These are phyloP conservation scores for Salix dunnii DNA, from an alignment of 345 rosid genomes.

Conservation along the genomic window DNA sequence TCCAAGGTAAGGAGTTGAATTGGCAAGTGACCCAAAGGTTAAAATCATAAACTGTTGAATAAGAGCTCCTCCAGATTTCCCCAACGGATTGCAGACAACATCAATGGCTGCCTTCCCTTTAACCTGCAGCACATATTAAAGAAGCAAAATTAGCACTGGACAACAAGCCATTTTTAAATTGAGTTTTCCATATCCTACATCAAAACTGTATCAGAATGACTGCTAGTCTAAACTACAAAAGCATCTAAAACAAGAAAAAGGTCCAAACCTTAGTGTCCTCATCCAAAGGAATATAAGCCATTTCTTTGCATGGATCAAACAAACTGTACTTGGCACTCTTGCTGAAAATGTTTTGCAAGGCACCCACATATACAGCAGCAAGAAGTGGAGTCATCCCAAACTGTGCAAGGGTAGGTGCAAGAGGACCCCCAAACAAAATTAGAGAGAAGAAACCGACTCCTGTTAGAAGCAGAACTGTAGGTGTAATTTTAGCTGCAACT, in stretches of 20 bases:
- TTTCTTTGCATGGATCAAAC: slow-evolving; percentile 98
- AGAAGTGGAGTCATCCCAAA: slow-evolving; percentile 95
- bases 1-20: slow-evolving; percentile 96
- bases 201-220: neutral
- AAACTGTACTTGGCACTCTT: slow-evolving; percentile 99
- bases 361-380: slow-evolving; percentile 96
- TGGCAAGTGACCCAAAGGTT: slow-evolving; percentile 90
- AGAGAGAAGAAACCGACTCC: slow-evolving; percentile 94
- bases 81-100: slow-evolving; percentile 89
- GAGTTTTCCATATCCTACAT: neutral
- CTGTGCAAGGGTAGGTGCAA: slow-evolving; percentile 61
- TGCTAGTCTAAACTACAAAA: neutral
- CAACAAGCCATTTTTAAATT: neutral
- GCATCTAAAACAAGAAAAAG: neutral
- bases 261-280: slow-evolving; percentile 86
- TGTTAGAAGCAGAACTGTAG: slow-evolving; percentile 76
- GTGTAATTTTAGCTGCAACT: slow-evolving; percentile 88
- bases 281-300: slow-evolving; percentile 95
- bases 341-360: slow-evolving; percentile 98
- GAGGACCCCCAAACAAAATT: slow-evolving; percentile 68
- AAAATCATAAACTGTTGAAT: slow-evolving; percentile 98
- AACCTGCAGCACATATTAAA: slow-evolving; percentile 43
- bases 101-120: slow-evolving; percentile 98
- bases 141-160: neutral
- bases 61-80: slow-evolving; percentile 93